Base-by-base conservation (phyloP, 1,284 basidiomycete genomes). In the Kalmanozyma brasiliensis region DNA sequence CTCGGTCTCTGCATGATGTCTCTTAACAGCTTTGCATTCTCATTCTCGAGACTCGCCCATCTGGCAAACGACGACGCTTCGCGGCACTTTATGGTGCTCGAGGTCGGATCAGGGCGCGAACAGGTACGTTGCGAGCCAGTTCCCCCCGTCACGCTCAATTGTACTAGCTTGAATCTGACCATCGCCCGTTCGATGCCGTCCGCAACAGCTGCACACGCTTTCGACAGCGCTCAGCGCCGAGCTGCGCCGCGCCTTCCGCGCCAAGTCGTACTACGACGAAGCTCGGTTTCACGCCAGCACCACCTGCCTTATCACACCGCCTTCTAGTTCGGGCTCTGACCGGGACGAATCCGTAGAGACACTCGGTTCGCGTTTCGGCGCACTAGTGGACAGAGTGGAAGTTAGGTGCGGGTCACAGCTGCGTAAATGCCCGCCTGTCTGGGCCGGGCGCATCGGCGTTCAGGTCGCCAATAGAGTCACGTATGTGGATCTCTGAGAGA, bases 201-300 rank as follows among this genome's bases (percentile, higher is more conserved):
- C 19, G 19, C 36, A 19, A n/a, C 63, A 72, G 66, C 45, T 73
- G 11, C 58, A 59, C 24, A 33, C 36, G 17, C 47, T 73, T 2
- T 64, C 67, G 3, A 46, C 41, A 3, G 35, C 47, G 1, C 24
- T 73, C 1, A 49, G 56, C 38, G 22, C 38, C 17, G 52, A 49
- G 40, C 62, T 73, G 7, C 48, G 56, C 2, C 48, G 59, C 9
- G 52, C 62, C 4, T 70, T 70, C 26, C 56, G 61, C 0, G 66
- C 71, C 9, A 61, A 59, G 24, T 11, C 43, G 7, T 73, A 73
- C 62, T 73, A 73, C 41, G 33, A 68, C 30, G 66, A 70, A 26
- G 71, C 66, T 14, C 68, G 67, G 2, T 73, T 66, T 35, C 71
- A 73, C n/a, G 63, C 67, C 1, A 73, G 71, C 34, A 53, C 53